Evolutionary conservation across 106 monocot genomes (phyloP), one percentile per base, ranked within the genome.

Genomic region (Dendrobium officinale): DNA sequence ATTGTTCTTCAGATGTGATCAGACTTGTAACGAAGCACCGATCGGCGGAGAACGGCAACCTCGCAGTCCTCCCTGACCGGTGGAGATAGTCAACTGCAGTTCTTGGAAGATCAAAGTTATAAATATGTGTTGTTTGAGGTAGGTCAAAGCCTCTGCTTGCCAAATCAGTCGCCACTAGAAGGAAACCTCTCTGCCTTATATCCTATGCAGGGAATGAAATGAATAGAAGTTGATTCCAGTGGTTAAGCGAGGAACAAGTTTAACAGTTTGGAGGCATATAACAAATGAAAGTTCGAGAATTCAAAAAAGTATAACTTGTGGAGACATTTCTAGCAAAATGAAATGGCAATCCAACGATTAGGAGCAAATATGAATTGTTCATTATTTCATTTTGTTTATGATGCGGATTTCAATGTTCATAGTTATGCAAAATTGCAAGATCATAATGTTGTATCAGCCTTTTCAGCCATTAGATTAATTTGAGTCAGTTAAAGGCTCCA

Each of bases 81-180:
- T 93, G 93, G 22, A 93, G 91, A 78, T 95, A 95, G 75, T 86
- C 90, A 27, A 86, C 81, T 1, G 95, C 94, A 19, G 81, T 92
- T 78, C 73, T 91, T 5, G 92, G 98, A 77, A 95, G 90, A 48
- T 98, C 92, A 79, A 92, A 98, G 80, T 98, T 98, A 77, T 98
- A 98, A 47, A 98, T 89, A 66, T 98, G 94, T 3, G 94, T 95
- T 55, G 91, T 98, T 76, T 92, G 89, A 55, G 98, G 92, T 11
- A 97, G 81, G 75, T 97, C 97, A 44, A 97, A 86, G 29, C 97
- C 97, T 92, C 97, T 87, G 81, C 97, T 88, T 27, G 94, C 92
- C 33, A 97, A 80, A 68, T 97, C 97, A 7, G 97, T 97, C 16
- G 94, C 94, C 83, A 97, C 94, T 18, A 97, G 55, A 43, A 97